Base-by-base conservation (phyloP, 1,284 basidiomycete genomes). In the Blastosporella zonata region DNA sequence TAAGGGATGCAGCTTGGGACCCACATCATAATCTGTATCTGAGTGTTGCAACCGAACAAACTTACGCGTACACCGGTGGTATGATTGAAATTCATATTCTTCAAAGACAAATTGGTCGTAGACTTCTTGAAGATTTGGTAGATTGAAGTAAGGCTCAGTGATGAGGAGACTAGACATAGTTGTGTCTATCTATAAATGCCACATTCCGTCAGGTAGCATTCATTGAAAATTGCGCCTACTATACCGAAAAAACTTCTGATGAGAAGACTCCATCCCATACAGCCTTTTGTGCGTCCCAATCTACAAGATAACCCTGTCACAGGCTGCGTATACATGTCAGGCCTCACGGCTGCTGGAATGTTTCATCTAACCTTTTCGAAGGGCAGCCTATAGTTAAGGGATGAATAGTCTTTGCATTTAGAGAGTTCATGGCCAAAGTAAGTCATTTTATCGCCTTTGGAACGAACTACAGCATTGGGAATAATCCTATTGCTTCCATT, bases 41-140 rank as follows among this genome's bases (percentile, higher is more conserved):
- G 13, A 21, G 21, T 10, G n/a, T 35, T 58, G 41, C 59, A 49
- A 45, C 52, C 48, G 6, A n/a, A 53, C 53, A 53, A 7, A 75
- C 87, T 65, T 68, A 94, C 92, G 85, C 44, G 90, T 82, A 61
- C 82, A 84, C 28, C 93, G 79, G 66, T 82, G 79, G 64, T 92
- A 91, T 39, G 89, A 85, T 37, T 77, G 73, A 62, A 96, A 97
- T 60, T 95, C 94, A 71, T 95, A 98, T 67, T 97, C 93, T 62
- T 98, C 95, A 60, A 97, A 97, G 0, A 96, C 74, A 63, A 98
- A 88, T 68, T 97, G 88, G 65, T 97, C 95, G 56, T 94, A 93
- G 33, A 90, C 81, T 35, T 92, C 87, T 68, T 94, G 89, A 15
- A 96, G 81, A 63, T 92, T 93, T 15, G 91, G 90, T 8, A 96